These are phyloP conservation scores for Solanum chiquidenum DNA, from an alignment of 257 asterid species.

Conservation along the genomic window DNA sequence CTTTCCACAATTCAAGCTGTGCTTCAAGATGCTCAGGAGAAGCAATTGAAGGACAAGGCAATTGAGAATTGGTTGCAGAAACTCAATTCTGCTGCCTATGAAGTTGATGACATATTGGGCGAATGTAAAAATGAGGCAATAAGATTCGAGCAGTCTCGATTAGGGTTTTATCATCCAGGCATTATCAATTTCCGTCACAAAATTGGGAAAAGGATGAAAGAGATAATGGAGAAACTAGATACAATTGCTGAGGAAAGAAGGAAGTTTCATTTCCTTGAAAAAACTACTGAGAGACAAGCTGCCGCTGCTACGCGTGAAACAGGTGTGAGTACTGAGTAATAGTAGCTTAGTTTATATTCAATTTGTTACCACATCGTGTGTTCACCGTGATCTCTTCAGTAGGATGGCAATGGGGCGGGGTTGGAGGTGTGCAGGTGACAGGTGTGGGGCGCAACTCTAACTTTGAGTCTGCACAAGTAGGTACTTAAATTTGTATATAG, in stretches of 20 bases:
- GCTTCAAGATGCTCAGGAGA: background rate
- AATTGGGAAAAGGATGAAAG: conserved; percentile 9
- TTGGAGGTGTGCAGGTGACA: background rate
- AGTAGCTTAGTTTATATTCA: background rate
- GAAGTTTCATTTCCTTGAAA: conserved; percentile 8
- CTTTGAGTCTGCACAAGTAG: background rate
- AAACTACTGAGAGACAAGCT: background rate
- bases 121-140: conserved; percentile 6
- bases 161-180: background rate
- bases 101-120: background rate
- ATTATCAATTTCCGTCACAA: conserved; percentile 1
- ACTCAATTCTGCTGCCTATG: background rate
- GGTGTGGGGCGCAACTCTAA: background rate
- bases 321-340: background rate
- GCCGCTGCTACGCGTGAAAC: background rate
- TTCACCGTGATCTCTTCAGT: background rate
- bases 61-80: background rate
- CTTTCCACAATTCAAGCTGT: background rate
- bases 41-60: background rate
- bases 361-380: background rate
- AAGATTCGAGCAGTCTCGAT: background rate
- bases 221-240: conserved; percentile 4
- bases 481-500: background rate
- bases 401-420: background rate
- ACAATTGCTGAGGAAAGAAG: conserved; percentile 7